phyloP scores from a whole-genome alignment of 371 early-diverging fungal genomes.

The Syncephalastrum contaminatum region DNA sequence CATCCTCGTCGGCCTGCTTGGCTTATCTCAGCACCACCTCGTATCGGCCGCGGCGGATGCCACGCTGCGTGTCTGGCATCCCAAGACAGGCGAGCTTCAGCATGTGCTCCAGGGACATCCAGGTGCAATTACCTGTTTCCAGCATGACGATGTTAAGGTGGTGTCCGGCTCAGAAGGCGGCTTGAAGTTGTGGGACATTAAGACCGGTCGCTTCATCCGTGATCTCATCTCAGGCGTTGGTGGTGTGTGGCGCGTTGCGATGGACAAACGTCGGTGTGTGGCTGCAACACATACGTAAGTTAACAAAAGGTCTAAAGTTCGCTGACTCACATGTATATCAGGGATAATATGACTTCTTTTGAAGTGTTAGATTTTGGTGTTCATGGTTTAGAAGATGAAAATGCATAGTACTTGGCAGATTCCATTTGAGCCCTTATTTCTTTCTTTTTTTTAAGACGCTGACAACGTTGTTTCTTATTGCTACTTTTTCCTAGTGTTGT shows the following conservation, averaged over 20 bases:
- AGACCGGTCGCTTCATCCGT: constrained; percentile 72
- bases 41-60: constrained; percentile 96
- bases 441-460: no score
- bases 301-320: neutral
- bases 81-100: constrained; percentile 66
- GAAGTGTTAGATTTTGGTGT: constrained; percentile 25
- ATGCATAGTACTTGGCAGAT: no score
- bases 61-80: constrained; percentile 93
- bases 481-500: no score
- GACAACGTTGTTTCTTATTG: no score
- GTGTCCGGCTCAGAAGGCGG: constrained; percentile 91
- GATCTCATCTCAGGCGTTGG: constrained; percentile 71
- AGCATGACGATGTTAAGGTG: constrained; percentile 85
- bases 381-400: constrained; percentile 11
- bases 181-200: constrained; percentile 92
- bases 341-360: constrained; percentile 16
- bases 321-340: neutral
- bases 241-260: constrained; percentile 93
- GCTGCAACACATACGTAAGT: constrained; percentile 77
- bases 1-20: constrained; percentile 90
- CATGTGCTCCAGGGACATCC: constrained; percentile 72
- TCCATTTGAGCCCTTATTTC: neutral
- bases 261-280: constrained; percentile 83
- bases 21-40: constrained; percentile 76
- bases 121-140: constrained; percentile 94